Percentiles rank a stretch among this genome's conserved stretches.
Conservation (phyloP, 1,139 yeast species). For the Yamadazyma trypodendri region DNA sequence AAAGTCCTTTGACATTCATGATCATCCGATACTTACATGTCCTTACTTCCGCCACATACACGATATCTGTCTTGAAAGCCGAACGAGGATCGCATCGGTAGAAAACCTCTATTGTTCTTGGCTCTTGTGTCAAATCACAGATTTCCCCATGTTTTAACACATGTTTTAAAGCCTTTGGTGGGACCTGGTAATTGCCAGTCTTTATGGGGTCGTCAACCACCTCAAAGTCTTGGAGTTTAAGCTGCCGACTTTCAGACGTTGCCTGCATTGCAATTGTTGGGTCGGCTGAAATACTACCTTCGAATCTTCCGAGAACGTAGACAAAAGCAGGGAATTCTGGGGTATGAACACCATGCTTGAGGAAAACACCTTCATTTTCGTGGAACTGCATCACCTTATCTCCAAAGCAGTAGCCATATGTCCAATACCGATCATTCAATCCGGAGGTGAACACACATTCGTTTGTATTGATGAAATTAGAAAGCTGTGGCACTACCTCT, state of each 20-base stretch:
- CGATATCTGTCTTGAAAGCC: slow-evolving; percentile 30
- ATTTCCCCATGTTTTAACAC: slow-evolving; percentile 57
- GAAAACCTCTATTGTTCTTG: slow-evolving; percentile 61
- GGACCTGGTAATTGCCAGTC: slow-evolving; percentile 24
- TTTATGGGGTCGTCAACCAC: slow-evolving; percentile 14
- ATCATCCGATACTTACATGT: slow-evolving; percentile 72
- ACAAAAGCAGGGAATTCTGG: slow-evolving; percentile 40
- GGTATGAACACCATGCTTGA: slow-evolving; percentile 48
- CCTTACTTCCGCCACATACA: slow-evolving; percentile 57
- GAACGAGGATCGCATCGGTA: slow-evolving; percentile 60
- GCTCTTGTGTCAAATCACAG: slow-evolving; percentile 70
- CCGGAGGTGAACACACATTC: slow-evolving; percentile 35
- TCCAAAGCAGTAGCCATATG: slow-evolving; percentile 57
- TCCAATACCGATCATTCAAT: slow-evolving; percentile 58
- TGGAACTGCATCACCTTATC: slow-evolving; percentile 61
- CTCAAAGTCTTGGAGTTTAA: slow-evolving; percentile 11
- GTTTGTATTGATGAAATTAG: slow-evolving; percentile 19
- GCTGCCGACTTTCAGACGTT: slow-evolving; percentile 20
- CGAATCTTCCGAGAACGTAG: slow-evolving; percentile 48
- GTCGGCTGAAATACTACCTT: slow-evolving; percentile 18
- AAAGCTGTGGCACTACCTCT: slow-evolving; percentile 15
- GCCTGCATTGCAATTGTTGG: slow-evolving; percentile 14
- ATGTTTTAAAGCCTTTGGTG: slow-evolving; percentile 41
- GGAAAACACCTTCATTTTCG: slow-evolving; percentile 48
- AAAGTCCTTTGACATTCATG: slow-evolving; percentile 59